Evolutionary conservation across 2,329 filamentous ascomycete species (phyloP).

Genomic region (Fusarium fracticaudum): DNA sequence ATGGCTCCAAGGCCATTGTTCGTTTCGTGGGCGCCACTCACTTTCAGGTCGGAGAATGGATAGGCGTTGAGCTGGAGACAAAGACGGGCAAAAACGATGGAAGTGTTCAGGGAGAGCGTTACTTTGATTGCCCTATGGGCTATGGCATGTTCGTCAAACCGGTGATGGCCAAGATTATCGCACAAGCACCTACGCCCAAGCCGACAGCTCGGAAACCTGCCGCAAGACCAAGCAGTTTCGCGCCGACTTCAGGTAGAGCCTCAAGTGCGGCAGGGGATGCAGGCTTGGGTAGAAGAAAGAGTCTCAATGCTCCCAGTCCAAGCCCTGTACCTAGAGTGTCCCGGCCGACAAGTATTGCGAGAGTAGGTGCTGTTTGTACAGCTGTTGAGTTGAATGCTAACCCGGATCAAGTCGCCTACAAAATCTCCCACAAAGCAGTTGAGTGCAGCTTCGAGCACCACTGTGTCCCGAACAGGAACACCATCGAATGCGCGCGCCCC

Average conservation of each 20-base stretch:
- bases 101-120: constrained; percentile 84
- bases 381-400: constrained; percentile 25
- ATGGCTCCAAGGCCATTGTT: constrained; percentile 80
- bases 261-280: constrained; percentile 60
- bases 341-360: constrained; percentile 64
- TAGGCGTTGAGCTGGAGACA: constrained; percentile 88
- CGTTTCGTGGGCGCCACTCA: constrained; percentile 83
- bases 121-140: constrained; percentile 85
- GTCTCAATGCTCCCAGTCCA: constrained; percentile 76
- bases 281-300: constrained; percentile 70
- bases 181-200: constrained; percentile 55
- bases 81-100: constrained; percentile 93
- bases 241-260: constrained; percentile 50
- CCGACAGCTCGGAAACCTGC: constrained; percentile 51
- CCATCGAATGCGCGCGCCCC: constrained; percentile 65
- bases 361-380: constrained; percentile 54
- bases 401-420: constrained; percentile 70
- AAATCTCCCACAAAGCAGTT: constrained; percentile 84
- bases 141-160: constrained; percentile 87
- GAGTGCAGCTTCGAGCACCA: constrained; percentile 63
- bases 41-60: constrained; percentile 86
- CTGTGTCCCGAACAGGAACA: constrained; percentile 71
- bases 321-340: constrained; percentile 70
- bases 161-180: constrained; percentile 69
- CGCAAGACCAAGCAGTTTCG: constrained; percentile 62